phyloP scores from a whole-genome alignment of 2,329 filamentous ascomycete genomes.

The Fusarium sacchari region DNA sequence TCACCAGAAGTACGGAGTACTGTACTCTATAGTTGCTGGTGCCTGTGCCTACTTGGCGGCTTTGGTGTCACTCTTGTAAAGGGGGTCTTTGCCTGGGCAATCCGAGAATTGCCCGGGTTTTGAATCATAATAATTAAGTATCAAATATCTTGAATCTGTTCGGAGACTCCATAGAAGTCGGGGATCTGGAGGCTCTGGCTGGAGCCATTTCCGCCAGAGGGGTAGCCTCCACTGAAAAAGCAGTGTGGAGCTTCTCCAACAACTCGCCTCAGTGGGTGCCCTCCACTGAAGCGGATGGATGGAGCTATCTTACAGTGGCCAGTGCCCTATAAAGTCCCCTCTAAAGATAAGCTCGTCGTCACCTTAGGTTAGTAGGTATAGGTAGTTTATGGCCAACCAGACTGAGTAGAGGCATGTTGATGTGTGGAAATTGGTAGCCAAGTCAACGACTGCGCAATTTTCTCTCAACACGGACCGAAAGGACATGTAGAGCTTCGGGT shows the following conservation, averaged over 20 bases:
- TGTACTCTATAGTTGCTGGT: background rate
- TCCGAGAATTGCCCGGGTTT: background rate
- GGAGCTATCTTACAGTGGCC: conserved; percentile 14
- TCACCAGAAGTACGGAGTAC: background rate
- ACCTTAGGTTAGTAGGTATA: too few relatives aligned
- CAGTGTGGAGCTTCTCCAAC: conserved; percentile 31
- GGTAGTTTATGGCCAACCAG: conserved; percentile 28
- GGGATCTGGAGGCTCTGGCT: conserved; percentile 11
- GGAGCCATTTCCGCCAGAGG: conserved; percentile 12
- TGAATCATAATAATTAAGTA: too few relatives aligned
- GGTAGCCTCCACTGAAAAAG: conserved; percentile 38
- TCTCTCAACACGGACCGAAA: background rate
- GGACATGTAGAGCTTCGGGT: background rate
- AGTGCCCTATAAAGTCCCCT: conserved; percentile 15
- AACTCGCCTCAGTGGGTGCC: conserved; percentile 16
- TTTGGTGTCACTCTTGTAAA: background rate
- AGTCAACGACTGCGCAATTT: background rate
- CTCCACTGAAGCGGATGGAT: conserved; percentile 10
- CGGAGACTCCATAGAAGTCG: background rate
- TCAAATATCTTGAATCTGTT: background rate
- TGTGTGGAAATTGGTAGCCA: conserved; percentile 3
- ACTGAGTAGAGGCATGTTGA: conserved; percentile 7
- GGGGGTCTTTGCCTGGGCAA: background rate
- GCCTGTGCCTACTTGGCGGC: background rate
- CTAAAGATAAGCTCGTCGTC: conserved; percentile 3